Percentiles rank a stretch among this genome's conserved stretches.
phyloP scores from a whole-genome alignment of 2,329 filamentous ascomycete species.

The Phyllosticta paracitricarpa region DNA sequence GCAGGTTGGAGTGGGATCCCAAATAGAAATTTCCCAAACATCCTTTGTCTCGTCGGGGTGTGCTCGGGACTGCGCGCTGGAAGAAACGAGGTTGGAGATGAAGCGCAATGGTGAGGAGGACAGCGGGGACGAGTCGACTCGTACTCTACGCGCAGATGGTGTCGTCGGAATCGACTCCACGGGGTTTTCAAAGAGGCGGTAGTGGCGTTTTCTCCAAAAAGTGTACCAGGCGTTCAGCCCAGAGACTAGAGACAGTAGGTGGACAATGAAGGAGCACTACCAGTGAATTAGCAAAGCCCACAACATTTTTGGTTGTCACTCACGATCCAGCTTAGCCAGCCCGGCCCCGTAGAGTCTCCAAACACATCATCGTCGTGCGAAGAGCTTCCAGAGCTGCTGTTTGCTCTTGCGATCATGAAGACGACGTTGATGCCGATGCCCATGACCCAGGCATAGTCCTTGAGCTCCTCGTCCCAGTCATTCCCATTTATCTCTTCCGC shows the following conservation, averaged over 20 bases:
- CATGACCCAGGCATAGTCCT: conserved; percentile 63
- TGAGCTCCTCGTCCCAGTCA: conserved; percentile 73
- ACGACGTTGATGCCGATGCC: conserved; percentile 67
- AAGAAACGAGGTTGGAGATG: conserved; percentile 55
- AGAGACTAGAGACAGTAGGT: conserved; percentile 58
- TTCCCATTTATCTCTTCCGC: conserved; percentile 87
- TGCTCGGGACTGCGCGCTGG: conserved; percentile 69
- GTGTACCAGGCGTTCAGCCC: conserved; percentile 70
- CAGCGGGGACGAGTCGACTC: conserved; percentile 72
- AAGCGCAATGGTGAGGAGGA: conserved; percentile 70
- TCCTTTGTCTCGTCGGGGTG: conserved; percentile 74
- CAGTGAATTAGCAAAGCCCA: conserved; percentile 8
- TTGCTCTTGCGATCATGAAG: conserved; percentile 75
- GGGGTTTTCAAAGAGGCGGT: conserved; percentile 80
- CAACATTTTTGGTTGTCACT: conserved; percentile 16
- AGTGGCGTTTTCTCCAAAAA: conserved; percentile 70
- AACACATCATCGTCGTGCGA: conserved; percentile 69
- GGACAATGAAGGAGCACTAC: conserved; percentile 51
- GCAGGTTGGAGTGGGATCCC: conserved; percentile 83
- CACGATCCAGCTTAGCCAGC: conserved; percentile 61
- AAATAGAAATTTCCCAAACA: conserved; percentile 89
- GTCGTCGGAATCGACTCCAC: conserved; percentile 69
- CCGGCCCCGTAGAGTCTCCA: conserved; percentile 53
- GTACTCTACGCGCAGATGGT: conserved; percentile 78
- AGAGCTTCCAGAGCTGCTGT: conserved; percentile 46